A percentile compares a stretch with the other conserved stretches of the same genome.
Conservation (phyloP, 371 early-diverging fungal species). For the Mortierella sp. region DNA sequence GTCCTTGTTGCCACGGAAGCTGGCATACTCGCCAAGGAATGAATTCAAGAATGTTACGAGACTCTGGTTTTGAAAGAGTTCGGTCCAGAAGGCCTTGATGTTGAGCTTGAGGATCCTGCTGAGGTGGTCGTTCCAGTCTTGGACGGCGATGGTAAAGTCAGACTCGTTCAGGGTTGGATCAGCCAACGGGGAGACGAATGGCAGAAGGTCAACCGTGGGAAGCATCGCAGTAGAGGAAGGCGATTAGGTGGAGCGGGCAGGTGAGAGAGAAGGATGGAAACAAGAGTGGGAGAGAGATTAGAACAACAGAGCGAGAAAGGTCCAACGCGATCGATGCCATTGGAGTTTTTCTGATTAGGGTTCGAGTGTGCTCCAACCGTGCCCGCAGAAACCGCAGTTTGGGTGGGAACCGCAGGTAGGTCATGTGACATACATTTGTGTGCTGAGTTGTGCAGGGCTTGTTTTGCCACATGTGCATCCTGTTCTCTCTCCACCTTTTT, state of each 20-base stretch:
- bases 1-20: constrained; percentile 32
- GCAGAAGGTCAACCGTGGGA: constrained; percentile 28
- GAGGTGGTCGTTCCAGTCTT: constrained; percentile 48
- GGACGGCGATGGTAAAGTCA: constrained; percentile 50
- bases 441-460: too few species aligned
- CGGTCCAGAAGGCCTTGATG: constrained; percentile 39
- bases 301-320: not conserved
- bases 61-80: constrained; percentile 21
- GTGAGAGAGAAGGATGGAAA: not conserved
- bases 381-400: constrained; percentile 26
- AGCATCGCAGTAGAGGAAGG: constrained; percentile 3
- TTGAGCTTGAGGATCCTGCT: constrained; percentile 39
- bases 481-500: not conserved
- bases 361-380: constrained; percentile 6
- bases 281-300: not conserved
- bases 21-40: constrained; percentile 44
- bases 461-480: not conserved
- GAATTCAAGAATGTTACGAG: constrained; percentile 36
- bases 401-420: too few species aligned
- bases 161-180: constrained; percentile 36
- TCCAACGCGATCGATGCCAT: not conserved
- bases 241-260: not conserved
- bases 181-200: constrained; percentile 40
- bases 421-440: too few species aligned
- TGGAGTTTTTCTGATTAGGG: constrained; percentile 4